phyloP scores from a whole-genome alignment of 306 rosid species.

The Argentina anserina region DNA sequence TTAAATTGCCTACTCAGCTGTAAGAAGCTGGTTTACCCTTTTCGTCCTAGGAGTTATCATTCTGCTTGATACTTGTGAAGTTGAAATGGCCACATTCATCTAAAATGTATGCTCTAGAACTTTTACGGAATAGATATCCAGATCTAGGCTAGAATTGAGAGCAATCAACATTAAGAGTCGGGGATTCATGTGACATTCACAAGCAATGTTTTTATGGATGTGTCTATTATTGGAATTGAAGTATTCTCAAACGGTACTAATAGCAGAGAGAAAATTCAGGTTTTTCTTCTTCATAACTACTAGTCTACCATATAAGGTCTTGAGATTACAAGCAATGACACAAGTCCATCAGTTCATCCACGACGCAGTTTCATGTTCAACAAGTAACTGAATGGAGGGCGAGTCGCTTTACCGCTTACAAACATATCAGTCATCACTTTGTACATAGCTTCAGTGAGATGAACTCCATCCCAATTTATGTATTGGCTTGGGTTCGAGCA shows the following conservation, averaged over 20 bases:
- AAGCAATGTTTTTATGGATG: not conserved
- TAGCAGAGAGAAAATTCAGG: not conserved
- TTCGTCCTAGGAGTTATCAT: not conserved
- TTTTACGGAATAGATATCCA: too few species aligned
- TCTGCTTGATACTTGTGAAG: not conserved
- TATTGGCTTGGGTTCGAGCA: constrained; percentile 59
- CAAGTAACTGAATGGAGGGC: constrained; percentile 62
- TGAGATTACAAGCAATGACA: not conserved
- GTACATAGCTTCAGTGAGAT: constrained; percentile 92
- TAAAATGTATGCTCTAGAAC: not conserved
- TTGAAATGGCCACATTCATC: not conserved
- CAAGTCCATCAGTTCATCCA: constrained; percentile 26
- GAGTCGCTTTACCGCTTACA: constrained; percentile 54
- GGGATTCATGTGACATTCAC: not conserved
- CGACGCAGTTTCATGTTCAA: constrained; percentile 48
- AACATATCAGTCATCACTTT: constrained; percentile 66
- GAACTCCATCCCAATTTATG: constrained; percentile 98
- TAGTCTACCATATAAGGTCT: not conserved
- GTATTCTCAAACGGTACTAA: not conserved
- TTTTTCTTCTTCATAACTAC: not conserved
- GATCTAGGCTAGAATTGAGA: not conserved
- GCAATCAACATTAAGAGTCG: not conserved
- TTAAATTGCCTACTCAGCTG: too few species aligned
- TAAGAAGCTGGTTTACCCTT: not conserved
- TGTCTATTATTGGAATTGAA: not conserved